Conservation (phyloP, 306 rosid genomes). For the Abrus pulchellus region DNA sequence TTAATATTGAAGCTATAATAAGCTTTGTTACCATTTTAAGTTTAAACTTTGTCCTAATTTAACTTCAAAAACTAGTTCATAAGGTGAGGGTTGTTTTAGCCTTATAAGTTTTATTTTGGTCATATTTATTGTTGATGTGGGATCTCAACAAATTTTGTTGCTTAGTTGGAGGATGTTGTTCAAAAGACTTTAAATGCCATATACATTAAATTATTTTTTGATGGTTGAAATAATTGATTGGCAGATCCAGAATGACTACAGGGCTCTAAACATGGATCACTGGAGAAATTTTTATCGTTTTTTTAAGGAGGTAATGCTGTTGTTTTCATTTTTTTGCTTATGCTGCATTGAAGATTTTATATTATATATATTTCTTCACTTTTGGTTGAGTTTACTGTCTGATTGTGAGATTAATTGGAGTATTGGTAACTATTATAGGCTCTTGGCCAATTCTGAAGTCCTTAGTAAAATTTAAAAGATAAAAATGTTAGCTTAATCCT, state of each 20-base stretch:
- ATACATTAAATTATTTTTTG: conserved; percentile 36
- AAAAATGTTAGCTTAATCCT: conserved; percentile 11
- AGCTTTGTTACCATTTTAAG: no score
- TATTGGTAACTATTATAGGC: conserved; percentile 1
- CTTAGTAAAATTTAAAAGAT: background rate
- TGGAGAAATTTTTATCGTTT: conserved; percentile 70
- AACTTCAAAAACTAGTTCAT: no score
- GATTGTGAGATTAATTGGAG: conserved; percentile 34
- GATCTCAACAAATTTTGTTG: background rate
- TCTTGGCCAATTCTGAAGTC: conserved; percentile 26
- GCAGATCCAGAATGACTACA: conserved; percentile 72
- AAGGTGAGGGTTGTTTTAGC: no score
- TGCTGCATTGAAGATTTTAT: conserved; percentile 1
- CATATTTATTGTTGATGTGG: no score
- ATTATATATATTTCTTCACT: background rate
- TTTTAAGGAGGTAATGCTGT: conserved; percentile 64
- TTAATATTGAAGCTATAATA: no score
- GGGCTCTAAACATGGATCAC: conserved; percentile 69
- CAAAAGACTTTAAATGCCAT: background rate
- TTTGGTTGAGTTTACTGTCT: conserved; percentile 24
- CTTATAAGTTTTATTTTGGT: no score
- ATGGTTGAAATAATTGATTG: conserved; percentile 40
- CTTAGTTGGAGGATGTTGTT: conserved; percentile 35
- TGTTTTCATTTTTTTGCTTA: background rate
- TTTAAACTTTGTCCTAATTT: no score